These are phyloP conservation scores for Leishmania mexicana DNA, from an alignment of 208 protist species.

Conservation along the genomic window DNA sequence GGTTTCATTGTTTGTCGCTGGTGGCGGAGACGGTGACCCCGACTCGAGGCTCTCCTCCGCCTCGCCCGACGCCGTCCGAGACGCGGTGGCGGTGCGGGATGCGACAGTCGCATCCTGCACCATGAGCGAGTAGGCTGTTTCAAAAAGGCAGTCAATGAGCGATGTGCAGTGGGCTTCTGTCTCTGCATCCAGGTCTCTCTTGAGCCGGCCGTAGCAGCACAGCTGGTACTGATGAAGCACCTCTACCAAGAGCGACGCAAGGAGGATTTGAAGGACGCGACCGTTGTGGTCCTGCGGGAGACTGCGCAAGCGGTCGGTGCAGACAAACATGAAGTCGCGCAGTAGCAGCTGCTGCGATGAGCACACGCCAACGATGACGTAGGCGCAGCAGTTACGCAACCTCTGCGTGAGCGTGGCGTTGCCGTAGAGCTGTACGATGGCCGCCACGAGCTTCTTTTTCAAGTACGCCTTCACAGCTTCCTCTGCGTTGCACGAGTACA, in stretches of 20 bases:
- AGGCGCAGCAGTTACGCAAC: conserved; percentile 29
- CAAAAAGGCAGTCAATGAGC: conserved; percentile 27
- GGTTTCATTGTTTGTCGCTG: not conserved
- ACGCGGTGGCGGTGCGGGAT: conserved; percentile 1
- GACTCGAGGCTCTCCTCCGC: not conserved
- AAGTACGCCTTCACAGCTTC: conserved; percentile 15
- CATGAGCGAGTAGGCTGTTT: conserved; percentile 7
- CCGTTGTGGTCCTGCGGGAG: conserved; percentile 14
- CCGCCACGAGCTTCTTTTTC: conserved; percentile 10
- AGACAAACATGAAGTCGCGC: conserved; percentile 15
- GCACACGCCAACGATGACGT: conserved; percentile 27
- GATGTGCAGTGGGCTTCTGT: conserved; percentile 23
- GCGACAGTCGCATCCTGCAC: not conserved
- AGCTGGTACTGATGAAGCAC: conserved; percentile 39
- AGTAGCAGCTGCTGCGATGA: conserved; percentile 17
- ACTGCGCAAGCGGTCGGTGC: conserved; percentile 6
- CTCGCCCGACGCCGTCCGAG: conserved; percentile 6
- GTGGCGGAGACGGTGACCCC: not conserved
- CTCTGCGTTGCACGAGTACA: conserved; percentile 31
- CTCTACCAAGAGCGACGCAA: conserved; percentile 35
- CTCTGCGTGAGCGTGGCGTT: conserved; percentile 26
- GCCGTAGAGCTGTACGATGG: conserved; percentile 24
- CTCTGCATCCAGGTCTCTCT: conserved; percentile 12
- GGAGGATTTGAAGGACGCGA: conserved; percentile 23
- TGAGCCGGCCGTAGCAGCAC: conserved; percentile 8